Evolutionary conservation across 148 eudicot genomes (phyloP).

Genomic region (Arctostaphylos glauca): DNA sequence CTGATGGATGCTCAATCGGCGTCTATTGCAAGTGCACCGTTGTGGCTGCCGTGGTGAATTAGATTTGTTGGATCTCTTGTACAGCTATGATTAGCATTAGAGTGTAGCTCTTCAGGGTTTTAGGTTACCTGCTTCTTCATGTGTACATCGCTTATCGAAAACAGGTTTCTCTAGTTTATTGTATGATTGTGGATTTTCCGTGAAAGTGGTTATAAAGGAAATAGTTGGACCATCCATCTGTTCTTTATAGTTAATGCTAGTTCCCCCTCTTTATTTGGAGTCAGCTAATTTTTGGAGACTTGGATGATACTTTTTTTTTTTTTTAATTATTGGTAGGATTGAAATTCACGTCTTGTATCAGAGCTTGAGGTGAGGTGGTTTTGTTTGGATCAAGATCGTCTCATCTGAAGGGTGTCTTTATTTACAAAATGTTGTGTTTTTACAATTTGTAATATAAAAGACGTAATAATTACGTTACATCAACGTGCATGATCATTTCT

Average conservation of each 20-base stretch:
- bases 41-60: conserved; percentile 10
- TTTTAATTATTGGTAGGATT: not conserved
- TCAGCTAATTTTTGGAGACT: not conserved
- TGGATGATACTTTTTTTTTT: not conserved
- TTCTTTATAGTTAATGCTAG: not conserved
- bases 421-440: too few species aligned
- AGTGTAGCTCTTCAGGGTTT: conserved; percentile 8
- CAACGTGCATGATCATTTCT: too few species aligned
- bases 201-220: conserved; percentile 4
- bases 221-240: not conserved
- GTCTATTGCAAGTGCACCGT: not conserved
- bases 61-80: conserved; percentile 16
- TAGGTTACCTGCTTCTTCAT: conserved; percentile 2
- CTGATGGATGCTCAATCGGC: not conserved
- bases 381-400: not conserved
- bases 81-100: conserved; percentile 14
- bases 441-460: too few species aligned
- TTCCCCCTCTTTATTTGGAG: not conserved
- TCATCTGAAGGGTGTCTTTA: not conserved
- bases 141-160: conserved; percentile 8
- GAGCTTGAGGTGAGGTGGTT: not conserved
- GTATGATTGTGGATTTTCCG: conserved; percentile 3
- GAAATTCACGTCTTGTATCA: not conserved
- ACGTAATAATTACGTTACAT: not conserved
- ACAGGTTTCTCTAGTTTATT: not conserved